Evolutionary conservation across 805 yeast genomes (phyloP).

Genomic region (Yueomyces sp.): DNA sequence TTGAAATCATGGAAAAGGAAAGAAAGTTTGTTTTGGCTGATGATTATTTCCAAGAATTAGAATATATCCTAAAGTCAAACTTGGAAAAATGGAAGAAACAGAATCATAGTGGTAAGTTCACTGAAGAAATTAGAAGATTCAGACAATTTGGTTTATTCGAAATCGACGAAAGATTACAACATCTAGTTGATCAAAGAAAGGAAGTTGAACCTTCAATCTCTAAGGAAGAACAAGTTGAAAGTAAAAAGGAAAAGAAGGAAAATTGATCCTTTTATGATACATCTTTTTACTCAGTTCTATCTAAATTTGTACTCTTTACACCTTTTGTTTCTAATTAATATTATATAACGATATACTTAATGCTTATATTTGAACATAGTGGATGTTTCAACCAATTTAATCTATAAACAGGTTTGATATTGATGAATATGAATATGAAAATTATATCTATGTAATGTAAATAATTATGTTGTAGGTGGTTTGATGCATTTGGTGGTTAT

Average conservation of each 20-base stretch:
- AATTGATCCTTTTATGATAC: not conserved
- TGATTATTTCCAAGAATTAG: constrained; percentile 42
- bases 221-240: not conserved
- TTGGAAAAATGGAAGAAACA: constrained; percentile 20
- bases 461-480: too few relatives aligned
- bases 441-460: too few relatives aligned
- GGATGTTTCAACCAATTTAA: too few relatives aligned
- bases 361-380: too few relatives aligned
- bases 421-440: too few relatives aligned
- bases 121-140: constrained; percentile 39
- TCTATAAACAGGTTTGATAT: too few relatives aligned
- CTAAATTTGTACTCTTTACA: too few relatives aligned
- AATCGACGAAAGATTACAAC: constrained; percentile 25
- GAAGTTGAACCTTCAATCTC: constrained; percentile 6
- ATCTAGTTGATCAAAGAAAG: constrained; percentile 17
- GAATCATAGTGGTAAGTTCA: constrained; percentile 26
- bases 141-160: constrained; percentile 54
- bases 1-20: constrained; percentile 28
- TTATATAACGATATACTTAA: too few relatives aligned
- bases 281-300: too few relatives aligned
- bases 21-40: constrained; percentile 41
- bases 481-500: too few relatives aligned
- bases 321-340: too few relatives aligned
- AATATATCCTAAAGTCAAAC: constrained; percentile 30
- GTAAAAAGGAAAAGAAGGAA: constrained; percentile 8